phyloP scores from a whole-genome alignment of 345 rosid genomes.

The Chamaenerion angustifolium region DNA sequence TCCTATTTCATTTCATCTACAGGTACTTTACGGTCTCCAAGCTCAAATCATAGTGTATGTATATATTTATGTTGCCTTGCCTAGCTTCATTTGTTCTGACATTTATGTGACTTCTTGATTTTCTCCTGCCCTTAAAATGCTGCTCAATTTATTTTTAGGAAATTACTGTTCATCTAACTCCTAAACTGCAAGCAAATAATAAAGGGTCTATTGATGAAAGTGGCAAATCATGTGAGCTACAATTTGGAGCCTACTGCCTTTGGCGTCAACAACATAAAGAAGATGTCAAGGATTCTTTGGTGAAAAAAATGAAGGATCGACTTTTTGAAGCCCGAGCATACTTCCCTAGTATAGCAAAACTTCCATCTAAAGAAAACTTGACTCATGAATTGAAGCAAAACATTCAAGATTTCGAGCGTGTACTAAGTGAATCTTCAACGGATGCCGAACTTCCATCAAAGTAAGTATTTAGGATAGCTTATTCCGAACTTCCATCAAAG shows the following conservation, averaged over 20 bases:
- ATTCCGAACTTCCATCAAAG: no score
- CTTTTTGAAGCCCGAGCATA: conserved; percentile 94
- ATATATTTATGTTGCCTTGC: neutral
- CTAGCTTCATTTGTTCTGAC: neutral
- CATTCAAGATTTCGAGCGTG: conserved; percentile 86
- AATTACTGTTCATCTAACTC: conserved; percentile 11
- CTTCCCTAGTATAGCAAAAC: conserved; percentile 87
- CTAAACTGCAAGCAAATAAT: conserved; percentile 9
- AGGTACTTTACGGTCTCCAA: no score
- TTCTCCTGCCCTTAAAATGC: neutral
- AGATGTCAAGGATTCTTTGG: conserved; percentile 67
- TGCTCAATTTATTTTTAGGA: conserved; percentile 21
- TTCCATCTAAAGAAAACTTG: conserved; percentile 55
- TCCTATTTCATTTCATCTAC: no score
- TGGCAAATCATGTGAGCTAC: conserved; percentile 50
- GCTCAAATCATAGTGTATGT: conserved; percentile 2
- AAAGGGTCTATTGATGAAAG: conserved; percentile 27
- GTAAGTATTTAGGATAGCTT: conserved; percentile 34
- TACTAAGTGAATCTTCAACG: conserved; percentile 73
- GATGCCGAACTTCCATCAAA: conserved; percentile 70
- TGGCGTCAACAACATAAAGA: conserved; percentile 82
- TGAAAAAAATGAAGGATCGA: conserved; percentile 79
- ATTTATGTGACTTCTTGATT: neutral
- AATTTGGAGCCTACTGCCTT: conserved; percentile 88
- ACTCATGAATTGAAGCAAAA: conserved; percentile 71